phyloP scores from a whole-genome alignment of 306 rosid species.

The Prunus persica region Prunus_persica_NCBIv2 NC_034016.1:21563001-21563500 shows the following conservation, averaged over 20 bases:
- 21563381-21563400: neutral
- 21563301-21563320: neutral
- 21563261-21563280: neutral
- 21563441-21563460: neutral
- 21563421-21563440: neutral
- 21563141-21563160: conserved; percentile 21
- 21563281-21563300: neutral
- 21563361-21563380: neutral
- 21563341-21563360: neutral
- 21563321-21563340: neutral
- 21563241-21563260: conserved; percentile 48
- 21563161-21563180: conserved; percentile 89
- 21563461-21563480: neutral
- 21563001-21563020: conserved; percentile 95
- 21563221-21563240: conserved; percentile 95
- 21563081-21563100: conserved; percentile 62
- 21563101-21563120: conserved; percentile 14
- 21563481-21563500: neutral
- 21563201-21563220: conserved; percentile 98
- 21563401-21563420: neutral
- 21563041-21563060: conserved; percentile 93
- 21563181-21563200: conserved; percentile 99
- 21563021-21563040: conserved; percentile 95
- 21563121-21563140: conserved; percentile 11
- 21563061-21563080: conserved; percentile 97